Percentiles rank a stretch among this genome's conserved stretches.
These are phyloP conservation scores for Biscogniauxia mediterranea DNA, from an alignment of 2,329 filamentous ascomycete genomes.

Conservation along the genomic window DNA sequence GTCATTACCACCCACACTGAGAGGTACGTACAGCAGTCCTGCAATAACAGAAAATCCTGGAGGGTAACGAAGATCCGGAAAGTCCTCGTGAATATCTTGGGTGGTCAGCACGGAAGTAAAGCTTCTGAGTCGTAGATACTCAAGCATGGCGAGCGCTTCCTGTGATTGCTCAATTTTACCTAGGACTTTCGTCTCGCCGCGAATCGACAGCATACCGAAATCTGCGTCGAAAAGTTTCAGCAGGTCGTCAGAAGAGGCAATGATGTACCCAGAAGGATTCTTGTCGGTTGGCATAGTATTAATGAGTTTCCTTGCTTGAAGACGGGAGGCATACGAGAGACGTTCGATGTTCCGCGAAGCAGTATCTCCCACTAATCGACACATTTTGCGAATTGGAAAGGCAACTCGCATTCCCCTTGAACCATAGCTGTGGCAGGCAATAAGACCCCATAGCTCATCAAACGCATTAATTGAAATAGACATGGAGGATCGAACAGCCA, in stretches of 20 bases:
- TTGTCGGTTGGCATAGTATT: constrained; percentile 78
- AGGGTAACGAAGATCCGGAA: constrained; percentile 75
- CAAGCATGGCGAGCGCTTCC: constrained; percentile 79
- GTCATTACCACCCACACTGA: constrained; percentile 72
- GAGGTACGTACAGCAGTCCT: constrained; percentile 76
- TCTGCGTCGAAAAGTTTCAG: constrained; percentile 84
- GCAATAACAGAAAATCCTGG: constrained; percentile 78
- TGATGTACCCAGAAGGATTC: constrained; percentile 86
- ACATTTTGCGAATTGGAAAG: constrained; percentile 91
- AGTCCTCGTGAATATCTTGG: constrained; percentile 72
- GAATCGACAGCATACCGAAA: constrained; percentile 79
- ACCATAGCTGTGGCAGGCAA: constrained; percentile 83
- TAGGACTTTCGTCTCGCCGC: constrained; percentile 84
- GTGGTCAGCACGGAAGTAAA: constrained; percentile 75
- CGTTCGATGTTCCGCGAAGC: constrained; percentile 86
- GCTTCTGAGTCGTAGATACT: constrained; percentile 76
- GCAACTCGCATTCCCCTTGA: constrained; percentile 80
- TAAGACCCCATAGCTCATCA: constrained; percentile 80
- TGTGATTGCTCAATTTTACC: constrained; percentile 74
- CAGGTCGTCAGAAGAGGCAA: constrained; percentile 83
- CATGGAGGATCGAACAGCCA: constrained; percentile 93
- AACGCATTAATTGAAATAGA: constrained; percentile 90
- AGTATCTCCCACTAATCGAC: constrained; percentile 79
- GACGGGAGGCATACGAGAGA: constrained; percentile 77
- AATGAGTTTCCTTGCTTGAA: constrained; percentile 85